A percentile compares a stretch with the other conserved stretches of the same genome.
Conservation (phyloP, 2,329 filamentous ascomycete species). For the Aspergillus sergii region DNA sequence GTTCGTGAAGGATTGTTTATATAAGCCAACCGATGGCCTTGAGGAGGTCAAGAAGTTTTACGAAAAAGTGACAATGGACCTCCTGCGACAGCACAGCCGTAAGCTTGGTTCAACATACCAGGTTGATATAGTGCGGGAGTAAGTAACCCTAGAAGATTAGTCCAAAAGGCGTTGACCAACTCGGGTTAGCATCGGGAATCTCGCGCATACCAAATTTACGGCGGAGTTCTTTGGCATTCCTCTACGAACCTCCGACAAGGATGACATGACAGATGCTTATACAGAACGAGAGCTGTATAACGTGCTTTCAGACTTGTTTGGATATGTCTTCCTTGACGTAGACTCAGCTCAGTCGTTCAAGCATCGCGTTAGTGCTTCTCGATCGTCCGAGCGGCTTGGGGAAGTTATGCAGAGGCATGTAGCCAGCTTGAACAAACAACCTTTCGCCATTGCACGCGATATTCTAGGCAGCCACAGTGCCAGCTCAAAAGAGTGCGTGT, state of each 20-base stretch:
- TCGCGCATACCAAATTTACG: constrained; percentile 7
- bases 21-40: constrained; percentile 1
- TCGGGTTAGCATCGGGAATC: constrained; percentile 3
- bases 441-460: neutral
- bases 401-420: constrained; percentile 9
- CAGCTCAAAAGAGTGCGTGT: neutral
- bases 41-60: constrained; percentile 7
- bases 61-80: neutral
- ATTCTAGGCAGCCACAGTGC: neutral
- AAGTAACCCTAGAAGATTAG: neutral
- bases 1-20: constrained; percentile 5
- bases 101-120: constrained; percentile 3
- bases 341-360: constrained; percentile 9
- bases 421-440: neutral
- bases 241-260: neutral
- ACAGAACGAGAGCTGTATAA: constrained; percentile 5
- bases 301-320: constrained; percentile 7
- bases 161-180: neutral
- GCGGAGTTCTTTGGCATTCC: constrained; percentile 9
- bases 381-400: constrained; percentile 5
- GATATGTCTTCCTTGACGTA: constrained; percentile 16
- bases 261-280: neutral
- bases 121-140: constrained; percentile 10
- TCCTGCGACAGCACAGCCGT: neutral
- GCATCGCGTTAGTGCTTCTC: neutral